Conservation (phyloP, 2,329 filamentous ascomycete species). For the Emmonsia crescens region DNA sequence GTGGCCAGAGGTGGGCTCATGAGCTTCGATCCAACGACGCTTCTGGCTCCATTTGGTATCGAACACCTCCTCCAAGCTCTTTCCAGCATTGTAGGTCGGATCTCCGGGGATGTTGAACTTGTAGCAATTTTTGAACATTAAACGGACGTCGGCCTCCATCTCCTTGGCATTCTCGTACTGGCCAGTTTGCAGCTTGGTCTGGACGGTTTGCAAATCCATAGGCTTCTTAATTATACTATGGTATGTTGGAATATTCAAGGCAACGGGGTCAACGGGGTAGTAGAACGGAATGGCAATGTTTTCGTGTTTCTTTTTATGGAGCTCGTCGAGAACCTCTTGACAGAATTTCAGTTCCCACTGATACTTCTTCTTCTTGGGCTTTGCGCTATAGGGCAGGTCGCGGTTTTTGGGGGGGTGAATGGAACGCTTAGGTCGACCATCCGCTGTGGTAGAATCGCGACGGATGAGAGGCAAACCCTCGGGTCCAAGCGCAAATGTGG, state of each 20-base stretch:
- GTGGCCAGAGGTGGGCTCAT: conserved; percentile 55
- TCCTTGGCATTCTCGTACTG: conserved; percentile 75
- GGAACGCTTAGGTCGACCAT: conserved; percentile 79
- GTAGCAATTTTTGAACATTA: conserved; percentile 83
- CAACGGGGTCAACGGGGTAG: conserved; percentile 81
- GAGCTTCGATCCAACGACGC: conserved; percentile 65
- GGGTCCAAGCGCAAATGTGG: conserved; percentile 64
- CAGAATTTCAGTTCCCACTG: conserved; percentile 85
- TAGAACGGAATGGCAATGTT: conserved; percentile 63
- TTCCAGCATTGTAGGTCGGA: conserved; percentile 60
- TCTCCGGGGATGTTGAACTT: conserved; percentile 81
- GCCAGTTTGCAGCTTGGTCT: conserved; percentile 62
- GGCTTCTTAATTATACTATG: conserved; percentile 91
- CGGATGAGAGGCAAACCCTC: conserved; percentile 73
- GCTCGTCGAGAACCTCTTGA: conserved; percentile 65
- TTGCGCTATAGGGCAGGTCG: conserved; percentile 79
- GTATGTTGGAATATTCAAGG: conserved; percentile 85
- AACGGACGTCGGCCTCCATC: conserved; percentile 69
- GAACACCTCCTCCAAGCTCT: conserved; percentile 64
- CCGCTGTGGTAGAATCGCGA: conserved; percentile 67
- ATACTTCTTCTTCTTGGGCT: conserved; percentile 83
- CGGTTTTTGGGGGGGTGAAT: conserved; percentile 86
- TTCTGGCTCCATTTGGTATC: conserved; percentile 67
- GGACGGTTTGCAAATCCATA: conserved; percentile 85
- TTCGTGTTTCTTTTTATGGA: conserved; percentile 63